Evolutionary conservation across 1,139 yeast genomes (phyloP).

Genomic region (Yamadazyma aaseri): DNA sequence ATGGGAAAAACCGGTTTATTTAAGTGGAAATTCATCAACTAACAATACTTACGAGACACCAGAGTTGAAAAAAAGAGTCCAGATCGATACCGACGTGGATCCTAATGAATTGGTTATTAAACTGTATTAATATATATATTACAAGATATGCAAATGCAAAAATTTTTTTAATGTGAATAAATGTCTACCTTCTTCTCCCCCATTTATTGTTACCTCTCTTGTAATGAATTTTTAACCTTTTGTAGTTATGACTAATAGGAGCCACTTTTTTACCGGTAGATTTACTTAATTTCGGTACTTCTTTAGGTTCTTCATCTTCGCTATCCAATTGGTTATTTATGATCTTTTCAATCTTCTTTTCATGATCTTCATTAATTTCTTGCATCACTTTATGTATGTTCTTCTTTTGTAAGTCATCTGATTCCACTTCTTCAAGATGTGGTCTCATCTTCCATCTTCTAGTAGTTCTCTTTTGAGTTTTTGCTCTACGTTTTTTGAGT

Average conservation of each 20-base stretch:
- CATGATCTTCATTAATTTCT: slow-evolving; percentile 26
- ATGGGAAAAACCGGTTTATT: slow-evolving; percentile 53
- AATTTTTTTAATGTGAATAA: not conserved
- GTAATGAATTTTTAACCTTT: slow-evolving; percentile 44
- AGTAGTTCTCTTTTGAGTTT: slow-evolving; percentile 62
- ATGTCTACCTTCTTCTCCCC: slow-evolving; percentile 9
- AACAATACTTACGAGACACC: not conserved
- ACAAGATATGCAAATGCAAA: too few species aligned
- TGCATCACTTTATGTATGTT: slow-evolving; percentile 43
- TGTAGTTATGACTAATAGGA: slow-evolving; percentile 40
- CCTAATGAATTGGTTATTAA: slow-evolving; percentile 14
- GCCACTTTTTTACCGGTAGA: slow-evolving; percentile 24
- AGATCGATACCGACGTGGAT: slow-evolving; percentile 14
- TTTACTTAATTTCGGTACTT: slow-evolving; percentile 13
- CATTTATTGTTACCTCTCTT: slow-evolving; percentile 16
- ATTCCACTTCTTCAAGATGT: slow-evolving; percentile 18
- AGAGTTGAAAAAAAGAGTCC: slow-evolving; percentile 17
- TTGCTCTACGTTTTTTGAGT: slow-evolving; percentile 29
- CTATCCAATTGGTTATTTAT: slow-evolving; percentile 24
- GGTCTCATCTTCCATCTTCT: slow-evolving; percentile 59
- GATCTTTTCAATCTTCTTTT: slow-evolving; percentile 20
- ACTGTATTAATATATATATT: slow-evolving; percentile 9
- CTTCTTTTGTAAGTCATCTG: slow-evolving; percentile 27
- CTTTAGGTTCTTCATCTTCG: slow-evolving; percentile 22
- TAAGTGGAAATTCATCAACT: not conserved